Conservation (phyloP, 148 eudicot genomes). For the Linanthus parryae region DNA sequence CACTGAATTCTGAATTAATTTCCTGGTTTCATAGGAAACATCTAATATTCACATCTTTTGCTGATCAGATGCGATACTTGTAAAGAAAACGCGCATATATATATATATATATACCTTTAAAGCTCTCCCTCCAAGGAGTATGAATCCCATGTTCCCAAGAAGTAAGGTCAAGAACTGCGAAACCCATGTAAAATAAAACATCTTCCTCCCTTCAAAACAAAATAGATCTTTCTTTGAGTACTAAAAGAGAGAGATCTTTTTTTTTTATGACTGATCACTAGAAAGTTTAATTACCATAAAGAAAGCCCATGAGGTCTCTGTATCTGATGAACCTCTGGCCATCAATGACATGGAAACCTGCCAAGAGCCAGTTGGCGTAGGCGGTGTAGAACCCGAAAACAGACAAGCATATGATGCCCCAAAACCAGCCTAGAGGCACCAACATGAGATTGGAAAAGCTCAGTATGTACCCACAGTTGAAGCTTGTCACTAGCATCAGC, state of each 20-base stretch:
- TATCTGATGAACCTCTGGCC: slow-evolving; percentile 60
- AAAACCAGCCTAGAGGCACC: slow-evolving; percentile 52
- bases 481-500: slow-evolving; percentile 41
- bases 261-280: too few relatives aligned
- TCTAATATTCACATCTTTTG: too few relatives aligned
- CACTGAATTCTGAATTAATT: slow-evolving; percentile 39
- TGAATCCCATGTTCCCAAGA: slow-evolving; percentile 55
- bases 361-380: slow-evolving; percentile 52
- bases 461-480: slow-evolving; percentile 51
- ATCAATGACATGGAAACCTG: slow-evolving; percentile 43
- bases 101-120: slow-evolving; percentile 33
- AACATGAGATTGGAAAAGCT: slow-evolving; percentile 51
- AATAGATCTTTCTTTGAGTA: too few relatives aligned
- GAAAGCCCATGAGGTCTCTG: slow-evolving; percentile 52
- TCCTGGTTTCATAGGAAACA: slow-evolving; percentile 30
- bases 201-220: slow-evolving; percentile 33
- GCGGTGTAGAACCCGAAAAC: slow-evolving; percentile 35
- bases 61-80: too few relatives aligned
- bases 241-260: too few relatives aligned
- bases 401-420: slow-evolving; percentile 42
- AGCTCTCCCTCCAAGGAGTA: slow-evolving; percentile 63
- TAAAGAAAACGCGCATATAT: too few relatives aligned
- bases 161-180: slow-evolving; percentile 36
- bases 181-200: slow-evolving; percentile 50
- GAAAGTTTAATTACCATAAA: slow-evolving; percentile 24